Evolutionary conservation across 176 grass and related monocot genomes (phyloP).

Genomic region (Carex kokanica): DNA sequence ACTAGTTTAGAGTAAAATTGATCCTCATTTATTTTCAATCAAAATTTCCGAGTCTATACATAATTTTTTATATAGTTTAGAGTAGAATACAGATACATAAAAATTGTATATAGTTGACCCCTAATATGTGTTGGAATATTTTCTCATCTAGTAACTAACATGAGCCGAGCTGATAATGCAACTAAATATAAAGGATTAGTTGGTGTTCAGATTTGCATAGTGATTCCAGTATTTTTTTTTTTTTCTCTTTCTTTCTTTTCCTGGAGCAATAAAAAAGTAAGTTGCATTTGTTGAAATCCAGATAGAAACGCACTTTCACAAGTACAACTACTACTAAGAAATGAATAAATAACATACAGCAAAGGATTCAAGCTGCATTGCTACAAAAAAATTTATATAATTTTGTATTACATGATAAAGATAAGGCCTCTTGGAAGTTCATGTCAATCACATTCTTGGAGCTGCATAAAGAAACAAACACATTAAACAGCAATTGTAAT

Average conservation of each 20-base stretch:
- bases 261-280: not conserved
- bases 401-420: not conserved
- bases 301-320: not conserved
- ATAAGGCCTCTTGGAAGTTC: not conserved
- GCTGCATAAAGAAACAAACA: conserved; percentile 37
- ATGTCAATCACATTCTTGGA: conserved; percentile 54
- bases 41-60: not conserved
- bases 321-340: not conserved
- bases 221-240: too few species aligned
- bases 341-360: not conserved
- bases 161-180: too few species aligned
- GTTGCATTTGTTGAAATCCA: not conserved
- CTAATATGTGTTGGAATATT: too few species aligned
- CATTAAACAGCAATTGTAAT: conserved; percentile 13
- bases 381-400: not conserved
- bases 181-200: too few species aligned
- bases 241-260: not conserved
- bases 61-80: not conserved
- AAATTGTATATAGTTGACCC: too few species aligned
- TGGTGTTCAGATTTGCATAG: too few species aligned
- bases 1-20: not conserved
- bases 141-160: too few species aligned
- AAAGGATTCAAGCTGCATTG: not conserved
- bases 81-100: too few species aligned
- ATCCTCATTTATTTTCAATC: too few species aligned